phyloP scores from a whole-genome alignment of 768 basidiomycete species.

The Terana coerulea region DNA sequence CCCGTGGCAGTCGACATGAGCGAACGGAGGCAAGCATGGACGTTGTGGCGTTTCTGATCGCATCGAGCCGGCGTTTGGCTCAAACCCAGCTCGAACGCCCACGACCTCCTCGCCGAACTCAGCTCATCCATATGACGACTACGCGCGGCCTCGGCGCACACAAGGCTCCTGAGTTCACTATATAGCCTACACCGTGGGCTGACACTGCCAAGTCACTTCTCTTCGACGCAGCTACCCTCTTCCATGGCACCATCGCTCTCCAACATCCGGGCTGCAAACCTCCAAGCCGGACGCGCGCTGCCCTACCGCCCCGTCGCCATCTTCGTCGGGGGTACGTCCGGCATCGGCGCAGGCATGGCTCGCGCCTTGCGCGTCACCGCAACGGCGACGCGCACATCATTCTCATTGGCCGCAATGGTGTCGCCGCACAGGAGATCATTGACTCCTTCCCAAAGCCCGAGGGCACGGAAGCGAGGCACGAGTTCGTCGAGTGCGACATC shows the following conservation, averaged over 20 bases:
- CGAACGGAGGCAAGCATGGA: too few species aligned
- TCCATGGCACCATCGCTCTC: constrained; percentile 3
- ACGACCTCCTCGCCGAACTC: too few species aligned
- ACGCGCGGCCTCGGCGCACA: too few species aligned
- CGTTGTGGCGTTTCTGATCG: too few species aligned
- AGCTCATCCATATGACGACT: too few species aligned
- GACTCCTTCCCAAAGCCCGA: constrained; percentile 35
- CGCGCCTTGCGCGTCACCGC: constrained; percentile 41
- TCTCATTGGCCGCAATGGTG: constrained; percentile 47
- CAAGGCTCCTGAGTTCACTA: too few species aligned
- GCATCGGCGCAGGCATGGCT: constrained; percentile 41
- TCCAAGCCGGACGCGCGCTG: constrained; percentile 8
- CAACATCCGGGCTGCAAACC: constrained; percentile 6
- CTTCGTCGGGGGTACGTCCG: constrained; percentile 32
- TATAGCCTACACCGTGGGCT: not conserved
- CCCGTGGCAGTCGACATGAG: too few species aligned
- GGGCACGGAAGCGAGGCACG: constrained; percentile 25
- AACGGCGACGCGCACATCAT: constrained; percentile 49
- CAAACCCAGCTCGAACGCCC: too few species aligned
- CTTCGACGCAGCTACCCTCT: not conserved
- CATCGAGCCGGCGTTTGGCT: too few species aligned
- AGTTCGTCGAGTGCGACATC: constrained; percentile 52
- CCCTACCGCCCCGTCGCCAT: constrained; percentile 26
- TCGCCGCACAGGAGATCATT: constrained; percentile 44
- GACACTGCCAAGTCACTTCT: too few species aligned